These are phyloP conservation scores for Acanthamoeba royreba DNA, from an alignment of 208 protist species.

Conservation along the genomic window DNA sequence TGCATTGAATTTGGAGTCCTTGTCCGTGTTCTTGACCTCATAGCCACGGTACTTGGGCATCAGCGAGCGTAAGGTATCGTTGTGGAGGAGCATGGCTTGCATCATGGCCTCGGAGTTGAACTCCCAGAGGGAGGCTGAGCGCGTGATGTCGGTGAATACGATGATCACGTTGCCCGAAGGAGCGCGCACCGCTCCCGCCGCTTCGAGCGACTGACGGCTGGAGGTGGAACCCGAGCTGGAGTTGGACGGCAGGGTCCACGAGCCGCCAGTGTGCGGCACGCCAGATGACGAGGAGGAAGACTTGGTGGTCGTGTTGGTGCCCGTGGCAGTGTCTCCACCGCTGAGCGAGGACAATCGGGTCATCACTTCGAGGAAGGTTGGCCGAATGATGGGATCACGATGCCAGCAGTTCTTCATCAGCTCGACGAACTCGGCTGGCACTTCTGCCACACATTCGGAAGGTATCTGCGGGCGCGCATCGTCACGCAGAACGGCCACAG, in stretches of 20 bases:
- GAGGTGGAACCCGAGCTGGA: neutral
- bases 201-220: neutral
- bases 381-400: neutral
- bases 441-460: neutral
- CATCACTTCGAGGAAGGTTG: conserved; percentile 6
- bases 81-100: neutral
- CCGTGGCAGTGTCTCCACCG: neutral
- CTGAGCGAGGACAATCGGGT: neutral
- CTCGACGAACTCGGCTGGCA: neutral
- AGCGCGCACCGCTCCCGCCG: neutral
- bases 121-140: neutral
- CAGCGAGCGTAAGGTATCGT: neutral
- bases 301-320: neutral
- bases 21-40: neutral
- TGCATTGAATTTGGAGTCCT: neutral
- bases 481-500: neutral
- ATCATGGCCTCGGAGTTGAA: neutral
- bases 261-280: neutral
- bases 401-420: neutral
- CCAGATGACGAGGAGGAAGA: neutral
- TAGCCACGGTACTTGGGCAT: neutral
- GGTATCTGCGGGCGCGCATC: neutral
- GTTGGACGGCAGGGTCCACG: neutral
- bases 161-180: neutral
- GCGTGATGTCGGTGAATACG: neutral